A percentile compares a stretch with the other conserved stretches of the same genome.
phyloP scores from a whole-genome alignment of 139 green algal genomes.

The Chlorella vulgaris region DNA sequence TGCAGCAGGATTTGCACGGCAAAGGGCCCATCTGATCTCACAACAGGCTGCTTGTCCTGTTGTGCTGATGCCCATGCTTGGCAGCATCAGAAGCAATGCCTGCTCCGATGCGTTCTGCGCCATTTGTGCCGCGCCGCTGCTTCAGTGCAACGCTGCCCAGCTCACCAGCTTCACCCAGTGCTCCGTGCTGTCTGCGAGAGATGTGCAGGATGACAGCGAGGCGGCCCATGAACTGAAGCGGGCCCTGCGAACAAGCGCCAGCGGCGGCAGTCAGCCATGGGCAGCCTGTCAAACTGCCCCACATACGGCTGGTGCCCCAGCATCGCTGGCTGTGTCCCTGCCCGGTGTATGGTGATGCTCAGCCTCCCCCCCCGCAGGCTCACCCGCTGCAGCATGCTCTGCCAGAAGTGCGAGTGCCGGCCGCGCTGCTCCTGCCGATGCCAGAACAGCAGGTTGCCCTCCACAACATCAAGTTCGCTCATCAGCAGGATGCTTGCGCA shows the following conservation, averaged over 20 bases:
- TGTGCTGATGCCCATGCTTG: too few relatives aligned
- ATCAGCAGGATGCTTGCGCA: not conserved
- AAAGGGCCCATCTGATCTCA: too few relatives aligned
- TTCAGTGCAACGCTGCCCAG: too few relatives aligned
- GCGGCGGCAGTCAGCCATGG: constrained; percentile 17
- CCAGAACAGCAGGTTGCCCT: constrained; percentile 56
- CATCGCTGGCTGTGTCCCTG: too few relatives aligned
- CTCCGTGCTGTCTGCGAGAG: not conserved
- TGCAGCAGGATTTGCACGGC: not conserved
- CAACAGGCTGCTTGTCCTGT: too few relatives aligned
- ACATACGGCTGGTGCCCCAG: too few relatives aligned
- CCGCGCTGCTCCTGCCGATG: constrained; percentile 31
- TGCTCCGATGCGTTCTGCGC: too few relatives aligned
- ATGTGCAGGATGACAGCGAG: constrained; percentile 12
- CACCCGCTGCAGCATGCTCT: constrained; percentile 53
- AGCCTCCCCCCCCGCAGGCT: not conserved
- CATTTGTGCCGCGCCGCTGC: too few relatives aligned
- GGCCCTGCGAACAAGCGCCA: constrained; percentile 49
- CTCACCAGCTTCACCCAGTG: constrained; percentile 12
- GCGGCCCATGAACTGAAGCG: constrained; percentile 35
- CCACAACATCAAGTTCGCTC: constrained; percentile 43
- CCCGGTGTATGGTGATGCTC: not conserved
- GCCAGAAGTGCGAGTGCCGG: constrained; percentile 51
- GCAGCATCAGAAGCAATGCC: too few relatives aligned
- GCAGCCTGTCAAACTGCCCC: not conserved